Evolutionary conservation across 2,329 filamentous ascomycete species (phyloP).

Genomic region (Thelonectria rubi): DNA sequence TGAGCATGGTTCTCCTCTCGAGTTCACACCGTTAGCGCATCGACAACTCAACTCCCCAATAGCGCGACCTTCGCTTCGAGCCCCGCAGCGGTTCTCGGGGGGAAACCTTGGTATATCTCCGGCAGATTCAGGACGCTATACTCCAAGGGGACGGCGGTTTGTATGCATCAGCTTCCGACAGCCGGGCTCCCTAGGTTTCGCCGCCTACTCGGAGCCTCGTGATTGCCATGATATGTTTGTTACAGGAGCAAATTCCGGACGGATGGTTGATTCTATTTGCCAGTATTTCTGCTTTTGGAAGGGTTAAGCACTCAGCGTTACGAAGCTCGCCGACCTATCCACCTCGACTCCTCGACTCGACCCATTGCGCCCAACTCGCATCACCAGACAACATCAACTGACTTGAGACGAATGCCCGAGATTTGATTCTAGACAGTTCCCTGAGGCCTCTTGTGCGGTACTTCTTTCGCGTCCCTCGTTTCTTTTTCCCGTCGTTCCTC

Average conservation of each 20-base stretch:
- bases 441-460: not conserved
- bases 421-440: not conserved
- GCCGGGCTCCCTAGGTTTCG: conserved; percentile 1
- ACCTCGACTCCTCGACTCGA: not conserved
- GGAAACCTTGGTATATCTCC: conserved; percentile 23
- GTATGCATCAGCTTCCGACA: conserved; percentile 9
- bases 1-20: not conserved
- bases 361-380: not conserved
- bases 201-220: conserved; percentile 5
- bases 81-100: conserved; percentile 25
- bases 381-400: not conserved
- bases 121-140: conserved; percentile 14
- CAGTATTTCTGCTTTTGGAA: conserved; percentile 9
- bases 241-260: not conserved
- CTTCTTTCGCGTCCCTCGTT: not conserved
- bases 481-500: not conserved
- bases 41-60: not conserved
- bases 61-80: not conserved
- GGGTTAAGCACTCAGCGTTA: not conserved
- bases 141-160: not conserved
- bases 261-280: not conserved
- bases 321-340: not conserved
- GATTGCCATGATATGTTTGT: conserved; percentile 1
- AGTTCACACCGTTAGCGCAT: conserved; percentile 1
- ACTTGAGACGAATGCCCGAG: not conserved